A percentile compares a stretch with the other conserved stretches of the same genome.
Conservation (phyloP, 1,139 yeast genomes). For the Hyphopichia buzzinii region DNA sequence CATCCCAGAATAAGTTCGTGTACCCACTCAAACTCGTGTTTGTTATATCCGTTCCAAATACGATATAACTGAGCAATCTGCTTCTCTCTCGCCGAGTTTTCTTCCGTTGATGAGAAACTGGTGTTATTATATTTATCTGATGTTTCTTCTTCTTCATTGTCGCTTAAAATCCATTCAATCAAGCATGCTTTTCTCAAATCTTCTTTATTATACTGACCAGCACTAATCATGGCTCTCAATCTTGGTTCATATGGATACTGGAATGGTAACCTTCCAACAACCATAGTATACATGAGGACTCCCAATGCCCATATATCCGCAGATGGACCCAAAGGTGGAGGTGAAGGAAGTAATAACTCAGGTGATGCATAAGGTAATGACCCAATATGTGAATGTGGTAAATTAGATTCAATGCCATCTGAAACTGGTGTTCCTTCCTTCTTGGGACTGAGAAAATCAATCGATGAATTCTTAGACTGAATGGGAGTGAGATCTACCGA, state of each 20-base stretch:
- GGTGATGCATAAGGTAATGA: conserved; percentile 93
- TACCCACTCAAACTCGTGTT: conserved; percentile 27
- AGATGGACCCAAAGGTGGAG: conserved; percentile 68
- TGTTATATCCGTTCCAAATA: conserved; percentile 23
- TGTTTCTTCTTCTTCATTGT: conserved; percentile 10
- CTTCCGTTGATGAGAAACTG: conserved; percentile 1
- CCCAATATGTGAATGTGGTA: conserved; percentile 74
- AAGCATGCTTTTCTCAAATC: conserved; percentile 38
- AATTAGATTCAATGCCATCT: conserved; percentile 31
- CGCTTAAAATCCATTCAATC: conserved; percentile 24
- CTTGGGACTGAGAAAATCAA: background rate
- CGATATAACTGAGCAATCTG: conserved; percentile 11
- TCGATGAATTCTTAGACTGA: conserved; percentile 13
- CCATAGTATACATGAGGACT: conserved; percentile 68
- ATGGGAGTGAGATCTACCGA: conserved; percentile 34
- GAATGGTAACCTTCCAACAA: conserved; percentile 76
- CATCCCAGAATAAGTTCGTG: conserved; percentile 54
- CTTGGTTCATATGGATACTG: conserved; percentile 80
- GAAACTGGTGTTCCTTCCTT: conserved; percentile 1
- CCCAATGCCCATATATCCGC: conserved; percentile 94
- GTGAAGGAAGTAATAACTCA: conserved; percentile 65
- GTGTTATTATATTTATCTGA: conserved; percentile 2
- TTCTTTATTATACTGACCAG: conserved; percentile 57
- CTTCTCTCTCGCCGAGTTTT: background rate
- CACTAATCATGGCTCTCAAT: conserved; percentile 66